Base-by-base conservation (phyloP, 225 moss, liverwort and hornwort species). In the Sphagnum tenellum region DNA sequence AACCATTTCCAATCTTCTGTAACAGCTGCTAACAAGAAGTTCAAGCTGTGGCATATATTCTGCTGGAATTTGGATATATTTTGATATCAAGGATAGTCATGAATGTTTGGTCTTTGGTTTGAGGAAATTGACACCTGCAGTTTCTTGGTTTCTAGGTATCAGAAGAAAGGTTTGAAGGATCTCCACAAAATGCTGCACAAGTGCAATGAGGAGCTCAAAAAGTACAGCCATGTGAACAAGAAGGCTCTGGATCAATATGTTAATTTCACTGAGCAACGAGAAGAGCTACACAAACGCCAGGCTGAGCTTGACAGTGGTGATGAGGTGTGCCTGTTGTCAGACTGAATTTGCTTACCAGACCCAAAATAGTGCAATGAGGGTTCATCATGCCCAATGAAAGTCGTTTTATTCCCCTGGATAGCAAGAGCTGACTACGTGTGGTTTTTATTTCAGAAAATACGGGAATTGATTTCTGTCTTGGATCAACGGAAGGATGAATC, bases 401-500 rank as follows among this genome's bases (percentile, higher is more conserved):
- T 29, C 29, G 1, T 29, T 29, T 29, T 29, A 29, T 29, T 29
- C 29, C 29, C 29, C 29, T 29, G 29, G 29, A 29, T 29, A 29
- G 29, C 29, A 29, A 29, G 29, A 29, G 29, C 29, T 29, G 29
- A 29, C 29, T 29, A 29, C 0, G 29, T 29, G 29, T 29, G 29
- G 29, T 29, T 50, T 65, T 65, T 67, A 46, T 5, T 67, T 64
- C 88, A 93, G 89, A 94, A 94, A 89, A 94, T 94, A 56, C 81
- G 89, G 50, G 93, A 94, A 74, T 70, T 94, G 52, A 94, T 94
- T 60, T 89, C 89, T 63, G 93, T 94, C 57, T 80, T 89, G 45
- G 93, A 94, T 82, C 86, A 76, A 59, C 89, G 92, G 50, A 93
- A 93, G 78, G 92, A 93, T 73, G 92, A 93, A 68, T 94, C 89